phyloP scores from a whole-genome alignment of 306 rosid genomes.

The Alnus rubra region DNA sequence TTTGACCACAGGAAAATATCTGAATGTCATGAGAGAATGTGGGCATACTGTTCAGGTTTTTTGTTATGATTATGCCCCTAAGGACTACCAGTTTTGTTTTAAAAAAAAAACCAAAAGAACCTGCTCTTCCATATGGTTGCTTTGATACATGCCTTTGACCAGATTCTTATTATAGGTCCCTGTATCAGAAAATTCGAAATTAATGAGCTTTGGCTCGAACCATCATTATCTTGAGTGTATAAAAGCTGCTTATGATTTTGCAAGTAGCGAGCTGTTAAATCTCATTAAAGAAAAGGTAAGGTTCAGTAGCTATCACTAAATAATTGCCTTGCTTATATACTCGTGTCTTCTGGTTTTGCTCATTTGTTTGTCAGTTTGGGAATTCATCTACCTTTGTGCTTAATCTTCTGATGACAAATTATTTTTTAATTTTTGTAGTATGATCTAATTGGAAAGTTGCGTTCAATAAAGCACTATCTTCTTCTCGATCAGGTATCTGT shows the following conservation, averaged over 20 bases:
- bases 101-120: background rate
- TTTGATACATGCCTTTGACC: slow-evolving; percentile 25
- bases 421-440: slow-evolving; percentile 50
- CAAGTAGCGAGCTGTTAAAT: slow-evolving; percentile 90
- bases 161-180: slow-evolving; percentile 62
- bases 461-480: slow-evolving; percentile 93
- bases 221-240: slow-evolving; percentile 95
- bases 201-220: slow-evolving; percentile 81
- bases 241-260: slow-evolving; percentile 90
- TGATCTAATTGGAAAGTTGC: slow-evolving; percentile 86
- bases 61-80: slow-evolving; percentile 1
- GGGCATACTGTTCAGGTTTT: slow-evolving; percentile 96
- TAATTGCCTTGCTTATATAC: slow-evolving; percentile 14
- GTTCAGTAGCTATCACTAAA: slow-evolving; percentile 14
- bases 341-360: slow-evolving; percentile 24
- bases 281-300: slow-evolving; percentile 91
- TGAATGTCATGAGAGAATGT: slow-evolving; percentile 97
- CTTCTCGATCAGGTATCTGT: slow-evolving; percentile 92
- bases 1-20: slow-evolving; percentile 96
- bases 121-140: background rate
- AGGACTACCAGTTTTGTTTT: background rate
- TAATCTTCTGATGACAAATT: slow-evolving; percentile 29
- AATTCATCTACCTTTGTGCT: slow-evolving; percentile 5
- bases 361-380: background rate
- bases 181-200: slow-evolving; percentile 79